Percentiles rank a stretch among this genome's conserved stretches.
Conservation (phyloP, 2,329 filamentous ascomycete genomes). For the Sporothrix euskadiensis region DNA sequence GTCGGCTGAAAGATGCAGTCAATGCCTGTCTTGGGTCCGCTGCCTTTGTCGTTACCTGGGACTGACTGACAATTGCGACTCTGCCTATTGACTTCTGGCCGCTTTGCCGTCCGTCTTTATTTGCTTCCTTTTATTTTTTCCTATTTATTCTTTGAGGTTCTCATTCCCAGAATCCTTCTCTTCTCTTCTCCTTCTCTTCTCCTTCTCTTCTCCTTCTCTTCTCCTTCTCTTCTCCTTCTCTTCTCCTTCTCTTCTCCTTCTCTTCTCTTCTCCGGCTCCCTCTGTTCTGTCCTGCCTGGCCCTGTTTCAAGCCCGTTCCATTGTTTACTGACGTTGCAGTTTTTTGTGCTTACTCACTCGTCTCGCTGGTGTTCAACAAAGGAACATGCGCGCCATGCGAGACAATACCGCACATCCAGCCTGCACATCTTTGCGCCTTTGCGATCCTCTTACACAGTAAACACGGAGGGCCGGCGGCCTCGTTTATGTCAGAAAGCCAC, state of each 20-base stretch:
- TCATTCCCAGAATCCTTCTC: too few relatives aligned
- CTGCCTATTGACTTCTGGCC: neutral
- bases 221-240: neutral
- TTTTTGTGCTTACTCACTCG: slow-evolving; percentile 5
- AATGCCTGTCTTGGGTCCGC: neutral
- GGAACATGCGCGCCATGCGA: neutral
- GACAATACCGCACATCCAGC: neutral
- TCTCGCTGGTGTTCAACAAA: slow-evolving; percentile 10
- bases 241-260: too few relatives aligned
- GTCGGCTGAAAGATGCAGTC: neutral
- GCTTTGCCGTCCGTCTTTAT: neutral
- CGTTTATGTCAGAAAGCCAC: neutral
- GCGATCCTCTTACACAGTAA: neutral
- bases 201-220: neutral
- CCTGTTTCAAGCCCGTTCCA: neutral
- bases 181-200: neutral
- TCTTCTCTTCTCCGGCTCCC: neutral
- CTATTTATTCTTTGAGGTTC: neutral
- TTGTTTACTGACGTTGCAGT: slow-evolving; percentile 19
- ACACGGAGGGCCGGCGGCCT: neutral
- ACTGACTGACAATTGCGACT: neutral
- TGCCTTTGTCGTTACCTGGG: neutral
- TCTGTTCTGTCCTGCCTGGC: neutral
- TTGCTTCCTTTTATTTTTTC: neutral
- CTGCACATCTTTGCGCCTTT: neutral